Conservation (phyloP, 306 rosid genomes). For the Inga laurina region DNA sequence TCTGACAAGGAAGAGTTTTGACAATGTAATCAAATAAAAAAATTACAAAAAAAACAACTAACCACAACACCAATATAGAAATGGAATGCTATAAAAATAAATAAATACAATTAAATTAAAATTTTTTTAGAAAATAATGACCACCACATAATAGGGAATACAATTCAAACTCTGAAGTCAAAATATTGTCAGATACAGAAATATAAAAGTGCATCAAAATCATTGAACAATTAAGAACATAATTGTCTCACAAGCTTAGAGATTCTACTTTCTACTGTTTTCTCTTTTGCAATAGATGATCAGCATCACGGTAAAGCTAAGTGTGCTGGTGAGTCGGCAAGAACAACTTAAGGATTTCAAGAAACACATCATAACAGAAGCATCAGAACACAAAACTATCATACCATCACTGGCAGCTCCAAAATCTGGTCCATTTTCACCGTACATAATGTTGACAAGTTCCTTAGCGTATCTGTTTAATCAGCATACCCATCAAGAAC, state of each 20-base stretch:
- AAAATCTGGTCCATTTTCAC: conserved; percentile 87
- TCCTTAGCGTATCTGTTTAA: conserved; percentile 88
- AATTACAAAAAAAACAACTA: no score
- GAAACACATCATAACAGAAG: conserved; percentile 4
- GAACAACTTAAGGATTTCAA: background rate
- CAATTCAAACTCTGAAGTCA: no score
- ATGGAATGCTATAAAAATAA: no score
- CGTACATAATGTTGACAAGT: conserved; percentile 73
- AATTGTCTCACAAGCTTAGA: background rate
- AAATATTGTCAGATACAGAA: no score
- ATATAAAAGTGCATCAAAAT: background rate
- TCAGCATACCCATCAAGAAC: conserved; percentile 31
- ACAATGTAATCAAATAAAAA: no score
- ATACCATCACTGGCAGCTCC: conserved; percentile 99
- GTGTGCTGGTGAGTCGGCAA: conserved; percentile 10
- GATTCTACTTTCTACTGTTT: background rate
- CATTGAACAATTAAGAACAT: background rate
- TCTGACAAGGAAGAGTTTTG: no score
- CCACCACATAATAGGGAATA: no score
- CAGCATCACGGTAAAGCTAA: background rate
- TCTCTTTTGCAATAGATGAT: conserved; percentile 10
- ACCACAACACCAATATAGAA: no score
- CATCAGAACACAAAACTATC: background rate
- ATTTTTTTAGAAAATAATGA: no score
- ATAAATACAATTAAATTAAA: no score